Evolutionary conservation across 2,329 filamentous ascomycete species (phyloP), one percentile per base, ranked within the genome.

Genomic region (Pyrenochaeta sp.): DNA sequence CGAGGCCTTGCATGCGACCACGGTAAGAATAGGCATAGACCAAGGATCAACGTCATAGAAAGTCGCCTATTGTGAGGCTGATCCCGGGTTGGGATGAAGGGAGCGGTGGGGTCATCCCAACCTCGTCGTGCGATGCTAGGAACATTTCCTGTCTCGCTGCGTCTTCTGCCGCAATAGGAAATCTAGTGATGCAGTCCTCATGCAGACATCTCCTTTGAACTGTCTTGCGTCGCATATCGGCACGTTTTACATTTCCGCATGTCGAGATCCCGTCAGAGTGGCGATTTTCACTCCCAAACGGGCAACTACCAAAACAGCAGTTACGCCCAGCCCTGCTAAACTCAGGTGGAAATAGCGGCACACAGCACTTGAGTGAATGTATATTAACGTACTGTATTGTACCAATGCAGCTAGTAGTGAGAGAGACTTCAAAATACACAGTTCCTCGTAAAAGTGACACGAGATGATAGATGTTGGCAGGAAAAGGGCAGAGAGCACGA

Each of bases 371-470:
- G 20, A 15, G 24, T 35, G 29, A 36, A 18, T 44, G 30, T 31
- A 27, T 45, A 55, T 55, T 53, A 58, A 55, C 48, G 51, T 61
- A 60, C 56, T 55, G 46, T 43, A 58, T 60, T 63, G 35, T 53
- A 60, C 53, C 47, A 44, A 60, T 39, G 48, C 48, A 55, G 55
- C 50, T 53, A 53, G 50, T 44, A 51, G 51, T 47, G 51, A 54
- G 50, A 54, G 53, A 51, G 41, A 58, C 48, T 58, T 53, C 54
- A 57, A 34, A 64, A 61, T 62, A 63, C 62, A 65, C 56, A 46
- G 59, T 60, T 60, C 51, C 57, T 65, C 60, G 54, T 58, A 57
- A 59, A 58, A 48, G 54, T 55, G 55, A 60, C 55, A 55, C 53
- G 55, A 61, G 51, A 59, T 54, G 59, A 60, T 62, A 51, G 48